Percentiles rank a stretch among this genome's conserved stretches.
Evolutionary conservation across 1,139 yeast species (phyloP).

Genomic region (Magnusiomyces magnusii): DNA sequence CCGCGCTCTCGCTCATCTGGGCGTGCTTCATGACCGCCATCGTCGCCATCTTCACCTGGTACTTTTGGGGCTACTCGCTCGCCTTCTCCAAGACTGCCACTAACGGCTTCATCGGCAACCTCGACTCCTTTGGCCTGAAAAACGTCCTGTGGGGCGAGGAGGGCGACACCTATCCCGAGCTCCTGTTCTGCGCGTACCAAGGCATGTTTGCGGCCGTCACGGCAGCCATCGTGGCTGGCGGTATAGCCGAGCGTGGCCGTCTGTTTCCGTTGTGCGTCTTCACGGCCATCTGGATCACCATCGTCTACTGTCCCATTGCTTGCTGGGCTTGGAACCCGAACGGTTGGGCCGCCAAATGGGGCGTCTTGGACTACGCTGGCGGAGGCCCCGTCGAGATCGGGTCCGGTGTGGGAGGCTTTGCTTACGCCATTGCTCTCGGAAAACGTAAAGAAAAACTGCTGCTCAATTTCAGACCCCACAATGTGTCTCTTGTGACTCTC

Average conservation of each 20-base stretch:
- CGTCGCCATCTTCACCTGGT: conserved; percentile 88
- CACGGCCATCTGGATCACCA: conserved; percentile 79
- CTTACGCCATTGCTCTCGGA: conserved; percentile 74
- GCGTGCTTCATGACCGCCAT: conserved; percentile 65
- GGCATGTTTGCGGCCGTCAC: conserved; percentile 90
- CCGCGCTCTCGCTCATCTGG: conserved; percentile 87
- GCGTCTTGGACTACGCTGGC: conserved; percentile 93
- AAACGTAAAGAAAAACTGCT: conserved; percentile 74
- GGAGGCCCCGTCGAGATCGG: conserved; percentile 96
- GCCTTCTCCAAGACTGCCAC: conserved; percentile 73
- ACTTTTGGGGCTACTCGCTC: conserved; percentile 94
- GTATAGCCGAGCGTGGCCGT: conserved; percentile 92
- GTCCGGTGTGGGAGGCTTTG: conserved; percentile 87
- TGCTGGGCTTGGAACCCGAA: conserved; percentile 91
- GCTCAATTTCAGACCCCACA: conserved; percentile 91
- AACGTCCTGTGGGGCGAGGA: conserved; percentile 51
- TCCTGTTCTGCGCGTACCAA: conserved; percentile 80
- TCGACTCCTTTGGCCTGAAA: conserved; percentile 73
- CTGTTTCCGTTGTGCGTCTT: conserved; percentile 79
- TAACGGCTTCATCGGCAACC: conserved; percentile 80
- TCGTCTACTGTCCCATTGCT: conserved; percentile 88
- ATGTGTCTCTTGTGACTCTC: conserved; percentile 74
- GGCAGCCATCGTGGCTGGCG: conserved; percentile 85
- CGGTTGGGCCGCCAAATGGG: conserved; percentile 90
- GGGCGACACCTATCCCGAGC: conserved; percentile 58